These are phyloP conservation scores for Hondaea fermentalgiana DNA, from an alignment of 108 stramenopile genomes.

Conservation along the genomic window DNA sequence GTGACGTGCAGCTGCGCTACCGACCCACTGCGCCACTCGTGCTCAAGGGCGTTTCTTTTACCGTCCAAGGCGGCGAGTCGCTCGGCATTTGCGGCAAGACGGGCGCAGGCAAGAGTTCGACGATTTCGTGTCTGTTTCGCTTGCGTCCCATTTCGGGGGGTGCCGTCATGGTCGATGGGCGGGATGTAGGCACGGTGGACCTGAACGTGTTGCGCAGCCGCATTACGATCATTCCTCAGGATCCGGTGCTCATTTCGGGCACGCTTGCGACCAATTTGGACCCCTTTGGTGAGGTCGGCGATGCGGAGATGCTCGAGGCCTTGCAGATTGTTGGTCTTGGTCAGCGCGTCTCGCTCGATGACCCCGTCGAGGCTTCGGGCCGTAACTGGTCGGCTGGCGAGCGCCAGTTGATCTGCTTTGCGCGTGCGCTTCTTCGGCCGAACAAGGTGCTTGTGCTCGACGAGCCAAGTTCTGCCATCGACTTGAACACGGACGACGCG, in stretches of 20 bases:
- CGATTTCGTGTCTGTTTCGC: constrained; percentile 66
- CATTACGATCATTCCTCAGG: constrained; percentile 84
- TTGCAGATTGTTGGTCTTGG: constrained; percentile 33
- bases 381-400: constrained; percentile 43
- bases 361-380: constrained; percentile 29
- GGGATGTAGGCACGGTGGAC: constrained; percentile 67
- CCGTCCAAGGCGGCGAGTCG: constrained; percentile 59
- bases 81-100: constrained; percentile 76
- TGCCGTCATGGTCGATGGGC: constrained; percentile 67
- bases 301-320: constrained; percentile 43
- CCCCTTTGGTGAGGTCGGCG: constrained; percentile 51
- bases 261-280: constrained; percentile 86
- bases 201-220: constrained; percentile 67
- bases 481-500: constrained; percentile 52
- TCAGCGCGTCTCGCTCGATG: constrained; percentile 21
- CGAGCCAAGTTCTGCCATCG: constrained; percentile 43
- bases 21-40: constrained; percentile 69
- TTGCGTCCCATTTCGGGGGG: constrained; percentile 68
- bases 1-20: constrained; percentile 64
- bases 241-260: constrained; percentile 79
- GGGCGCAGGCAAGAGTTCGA: constrained; percentile 50
- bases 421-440: constrained; percentile 41
- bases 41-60: constrained; percentile 66
- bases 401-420: constrained; percentile 50
- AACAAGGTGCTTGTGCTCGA: constrained; percentile 47